Percentiles rank a stretch among this genome's conserved stretches.
Evolutionary conservation across 305 asterid species (phyloP).

Genomic region (Ajuga reptans): DNA sequence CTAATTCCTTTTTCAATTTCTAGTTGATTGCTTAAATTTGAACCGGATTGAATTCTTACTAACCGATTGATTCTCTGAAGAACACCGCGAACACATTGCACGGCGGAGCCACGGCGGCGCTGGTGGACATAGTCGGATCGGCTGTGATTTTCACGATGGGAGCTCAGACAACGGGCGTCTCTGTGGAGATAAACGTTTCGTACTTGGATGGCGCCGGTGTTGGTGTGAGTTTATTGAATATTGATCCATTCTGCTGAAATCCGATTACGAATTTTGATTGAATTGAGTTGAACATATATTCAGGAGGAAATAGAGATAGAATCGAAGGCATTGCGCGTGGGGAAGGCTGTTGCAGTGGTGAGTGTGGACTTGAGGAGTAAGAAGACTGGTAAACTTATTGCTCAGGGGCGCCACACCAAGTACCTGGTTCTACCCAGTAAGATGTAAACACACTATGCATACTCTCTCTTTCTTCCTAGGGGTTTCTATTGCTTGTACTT

Average conservation of each 20-base stretch:
- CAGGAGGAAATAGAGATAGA: slow-evolving; percentile 92
- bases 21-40: not conserved
- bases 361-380: slow-evolving; percentile 70
- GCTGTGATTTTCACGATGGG: slow-evolving; percentile 63
- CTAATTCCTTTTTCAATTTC: not conserved
- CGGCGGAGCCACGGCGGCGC: slow-evolving; percentile 82
- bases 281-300: slow-evolving; percentile 4
- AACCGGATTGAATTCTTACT: not conserved
- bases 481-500: too few relatives aligned
- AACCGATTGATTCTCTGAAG: slow-evolving; percentile 25
- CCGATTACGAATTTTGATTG: not conserved
- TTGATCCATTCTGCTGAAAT: too few relatives aligned
- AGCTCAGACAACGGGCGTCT: slow-evolving; percentile 49
- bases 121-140: slow-evolving; percentile 78
- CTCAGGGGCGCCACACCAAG: slow-evolving; percentile 87
- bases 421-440: slow-evolving; percentile 59
- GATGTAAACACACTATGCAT: too few relatives aligned
- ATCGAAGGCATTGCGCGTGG: slow-evolving; percentile 56
- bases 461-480: too few relatives aligned
- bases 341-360: slow-evolving; percentile 67
- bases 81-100: slow-evolving; percentile 64
- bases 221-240: slow-evolving; percentile 44
- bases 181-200: slow-evolving; percentile 79
- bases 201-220: slow-evolving; percentile 68
- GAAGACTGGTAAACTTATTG: slow-evolving; percentile 57